Percentiles rank a stretch among this genome's conserved stretches.
Evolutionary conservation across 768 basidiomycete species (phyloP).

Genomic region (Lactarius akahatsu): DNA sequence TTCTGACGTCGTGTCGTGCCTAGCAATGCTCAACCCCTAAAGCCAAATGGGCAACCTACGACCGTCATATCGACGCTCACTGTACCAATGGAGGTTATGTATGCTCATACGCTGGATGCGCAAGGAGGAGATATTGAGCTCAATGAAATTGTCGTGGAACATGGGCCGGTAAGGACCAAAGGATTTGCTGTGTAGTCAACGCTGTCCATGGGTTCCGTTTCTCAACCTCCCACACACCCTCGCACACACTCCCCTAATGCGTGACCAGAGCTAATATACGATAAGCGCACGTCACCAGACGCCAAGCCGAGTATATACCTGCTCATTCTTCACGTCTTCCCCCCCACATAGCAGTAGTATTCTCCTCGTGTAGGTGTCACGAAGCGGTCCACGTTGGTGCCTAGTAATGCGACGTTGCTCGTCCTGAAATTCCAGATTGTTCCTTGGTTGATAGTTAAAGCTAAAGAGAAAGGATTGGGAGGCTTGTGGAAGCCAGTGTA

Average conservation of each 20-base stretch:
- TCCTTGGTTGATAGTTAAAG: slow-evolving; percentile 33
- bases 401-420: no score
- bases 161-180: not conserved
- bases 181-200: not conserved
- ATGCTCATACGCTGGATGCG: slow-evolving; percentile 1
- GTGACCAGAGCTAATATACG: no score
- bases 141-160: not conserved
- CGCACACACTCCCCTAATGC: not conserved
- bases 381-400: not conserved
- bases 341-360: not conserved
- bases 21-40: not conserved
- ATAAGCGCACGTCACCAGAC: no score
- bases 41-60: not conserved
- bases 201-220: not conserved
- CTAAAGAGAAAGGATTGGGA: slow-evolving; percentile 61
- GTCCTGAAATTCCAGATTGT: no score
- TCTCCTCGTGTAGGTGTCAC: not conserved
- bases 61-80: slow-evolving; percentile 9
- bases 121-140: no score
- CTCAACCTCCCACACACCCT: no score
- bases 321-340: no score
- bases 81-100: slow-evolving; percentile 1
- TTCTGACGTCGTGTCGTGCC: not conserved
- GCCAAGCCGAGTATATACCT: no score
- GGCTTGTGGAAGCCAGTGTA: slow-evolving; percentile 2